A percentile compares a stretch with the other conserved stretches of the same genome.
phyloP scores from a whole-genome alignment of 2,329 filamentous ascomycete species.

The Periglandula ipomoeae region DNA sequence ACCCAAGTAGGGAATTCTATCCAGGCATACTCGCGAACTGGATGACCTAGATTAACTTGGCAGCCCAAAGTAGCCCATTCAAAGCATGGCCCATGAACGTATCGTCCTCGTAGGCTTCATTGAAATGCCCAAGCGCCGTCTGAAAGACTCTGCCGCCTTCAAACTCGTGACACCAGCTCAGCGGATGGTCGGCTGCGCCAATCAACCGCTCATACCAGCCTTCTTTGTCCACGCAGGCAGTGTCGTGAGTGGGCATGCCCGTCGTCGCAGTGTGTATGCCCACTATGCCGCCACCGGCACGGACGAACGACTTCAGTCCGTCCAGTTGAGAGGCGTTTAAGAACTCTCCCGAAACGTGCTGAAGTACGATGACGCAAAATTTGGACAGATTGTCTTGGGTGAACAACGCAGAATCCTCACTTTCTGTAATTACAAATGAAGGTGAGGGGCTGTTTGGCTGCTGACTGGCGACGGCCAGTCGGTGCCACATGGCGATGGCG shows the following conservation, averaged over 20 bases:
- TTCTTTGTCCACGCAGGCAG: constrained; percentile 22
- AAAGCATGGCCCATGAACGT: background rate
- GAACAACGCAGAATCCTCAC: constrained; percentile 27
- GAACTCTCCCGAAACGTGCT: constrained; percentile 30
- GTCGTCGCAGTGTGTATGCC: constrained; percentile 28
- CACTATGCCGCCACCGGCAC: constrained; percentile 27
- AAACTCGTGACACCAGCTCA: constrained; percentile 31
- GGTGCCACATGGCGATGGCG: constrained; percentile 20
- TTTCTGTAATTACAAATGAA: constrained; percentile 23
- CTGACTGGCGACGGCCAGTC: background rate
- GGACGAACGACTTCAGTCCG: constrained; percentile 24
- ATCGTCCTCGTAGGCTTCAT: constrained; percentile 26
- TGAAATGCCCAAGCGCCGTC: constrained; percentile 32
- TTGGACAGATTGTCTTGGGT: constrained; percentile 18
- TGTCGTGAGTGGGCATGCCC: background rate
- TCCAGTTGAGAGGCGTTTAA: constrained; percentile 22
- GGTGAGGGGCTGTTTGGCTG: background rate
- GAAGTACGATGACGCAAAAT: constrained; percentile 28
- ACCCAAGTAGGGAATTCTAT: too few relatives aligned
- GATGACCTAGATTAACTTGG: background rate
- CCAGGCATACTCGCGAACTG: too few relatives aligned
- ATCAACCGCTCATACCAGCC: constrained; percentile 29
- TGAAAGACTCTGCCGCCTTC: constrained; percentile 30
- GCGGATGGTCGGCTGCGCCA: constrained; percentile 28
- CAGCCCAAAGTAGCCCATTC: background rate